Conservation (phyloP, 345 rosid species). For the Brassica carinata region DNA sequence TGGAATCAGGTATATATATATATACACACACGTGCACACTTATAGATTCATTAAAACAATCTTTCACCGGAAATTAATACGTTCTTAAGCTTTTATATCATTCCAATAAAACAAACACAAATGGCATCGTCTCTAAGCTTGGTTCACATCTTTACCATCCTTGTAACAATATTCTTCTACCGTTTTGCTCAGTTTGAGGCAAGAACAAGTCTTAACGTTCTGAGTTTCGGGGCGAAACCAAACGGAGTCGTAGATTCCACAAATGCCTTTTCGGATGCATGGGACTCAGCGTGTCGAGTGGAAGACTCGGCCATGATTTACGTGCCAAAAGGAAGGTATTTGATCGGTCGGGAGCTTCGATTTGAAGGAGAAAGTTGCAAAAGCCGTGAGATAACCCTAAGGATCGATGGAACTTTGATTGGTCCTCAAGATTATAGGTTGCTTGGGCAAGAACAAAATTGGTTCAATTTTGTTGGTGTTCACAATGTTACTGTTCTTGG, state of each 20-base stretch:
- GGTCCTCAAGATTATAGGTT: constrained; percentile 51
- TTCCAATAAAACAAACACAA: neutral
- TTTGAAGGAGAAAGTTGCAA: constrained; percentile 50
- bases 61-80: constrained; percentile 2
- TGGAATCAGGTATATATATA: constrained; percentile 50
- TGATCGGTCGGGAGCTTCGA: constrained; percentile 40
- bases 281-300: constrained; percentile 50
- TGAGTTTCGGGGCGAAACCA: constrained; percentile 50
- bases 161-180: neutral
- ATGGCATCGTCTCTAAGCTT: constrained; percentile 28
- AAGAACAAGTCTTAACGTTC: constrained; percentile 41
- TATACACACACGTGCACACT: constrained; percentile 13
- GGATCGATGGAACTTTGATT: constrained; percentile 52
- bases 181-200: constrained; percentile 28
- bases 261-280: constrained; percentile 48
- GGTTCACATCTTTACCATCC: constrained; percentile 3
- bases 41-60: neutral
- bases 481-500: constrained; percentile 52
- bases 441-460: constrained; percentile 42
- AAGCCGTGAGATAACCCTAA: constrained; percentile 45
- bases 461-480: constrained; percentile 56
- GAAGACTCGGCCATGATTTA: constrained; percentile 33
- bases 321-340: constrained; percentile 54
- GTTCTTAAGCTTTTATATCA: neutral
- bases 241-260: constrained; percentile 48